phyloP scores from a whole-genome alignment of 1,139 yeast genomes.

The Lodderomyces beijingensis region DNA sequence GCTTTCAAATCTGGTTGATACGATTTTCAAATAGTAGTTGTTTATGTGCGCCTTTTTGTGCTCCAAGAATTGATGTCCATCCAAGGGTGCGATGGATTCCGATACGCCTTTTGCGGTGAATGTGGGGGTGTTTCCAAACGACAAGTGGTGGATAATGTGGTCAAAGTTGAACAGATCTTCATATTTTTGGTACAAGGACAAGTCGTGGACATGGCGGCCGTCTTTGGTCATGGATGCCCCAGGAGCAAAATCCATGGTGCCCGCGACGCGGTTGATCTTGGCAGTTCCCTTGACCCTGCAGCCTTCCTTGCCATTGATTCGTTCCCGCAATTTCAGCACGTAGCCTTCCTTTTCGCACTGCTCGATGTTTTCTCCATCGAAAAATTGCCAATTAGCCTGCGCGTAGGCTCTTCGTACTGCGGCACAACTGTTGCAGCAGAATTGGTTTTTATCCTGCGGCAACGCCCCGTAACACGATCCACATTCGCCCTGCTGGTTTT shows the following conservation, averaged over 20 bases:
- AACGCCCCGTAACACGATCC: conserved; percentile 90
- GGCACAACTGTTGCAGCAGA: conserved; percentile 84
- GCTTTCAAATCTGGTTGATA: conserved; percentile 80
- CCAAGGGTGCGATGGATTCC: conserved; percentile 66
- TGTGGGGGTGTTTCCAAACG: conserved; percentile 54
- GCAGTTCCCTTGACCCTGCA: conserved; percentile 82
- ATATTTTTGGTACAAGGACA: conserved; percentile 60
- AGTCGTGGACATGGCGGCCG: conserved; percentile 76
- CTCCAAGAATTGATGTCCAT: conserved; percentile 42
- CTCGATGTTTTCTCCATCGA: conserved; percentile 77
- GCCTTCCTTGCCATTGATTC: conserved; percentile 64
- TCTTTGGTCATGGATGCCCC: conserved; percentile 61
- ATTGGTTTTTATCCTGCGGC: conserved; percentile 55
- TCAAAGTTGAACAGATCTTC: conserved; percentile 59
- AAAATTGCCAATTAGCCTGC: conserved; percentile 78
- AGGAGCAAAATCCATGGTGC: conserved; percentile 93
- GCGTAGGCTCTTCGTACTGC: conserved; percentile 80
- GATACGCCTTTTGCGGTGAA: conserved; percentile 30
- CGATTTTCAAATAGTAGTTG: conserved; percentile 83
- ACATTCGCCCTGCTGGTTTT: conserved; percentile 45
- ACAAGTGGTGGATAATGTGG: conserved; percentile 73
- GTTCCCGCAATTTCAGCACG: conserved; percentile 53
- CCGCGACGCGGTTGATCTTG: conserved; percentile 78
- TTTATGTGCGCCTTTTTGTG: conserved; percentile 59
- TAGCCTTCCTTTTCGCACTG: conserved; percentile 92